Base-by-base conservation (phyloP, 2,329 filamentous ascomycete genomes). In the Moelleriella libera region DNA sequence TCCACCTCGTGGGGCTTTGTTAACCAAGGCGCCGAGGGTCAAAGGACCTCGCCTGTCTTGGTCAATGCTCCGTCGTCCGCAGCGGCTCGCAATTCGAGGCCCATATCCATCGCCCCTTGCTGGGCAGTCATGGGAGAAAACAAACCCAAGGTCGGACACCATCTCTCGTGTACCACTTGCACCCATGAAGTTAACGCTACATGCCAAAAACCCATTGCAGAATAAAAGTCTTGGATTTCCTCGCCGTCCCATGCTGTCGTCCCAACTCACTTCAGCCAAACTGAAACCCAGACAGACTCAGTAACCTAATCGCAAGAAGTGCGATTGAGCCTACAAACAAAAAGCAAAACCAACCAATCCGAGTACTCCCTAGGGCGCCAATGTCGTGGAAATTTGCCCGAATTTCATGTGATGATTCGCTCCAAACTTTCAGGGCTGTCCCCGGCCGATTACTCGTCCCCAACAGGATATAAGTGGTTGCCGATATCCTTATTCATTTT, bases 401-500 rank as follows among this genome's bases (percentile, higher is more conserved):
- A 9, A 12, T 12, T 37, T 12, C 8, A 37, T 9, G 8, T 37
- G 12, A 37, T 37, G 8, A 8, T 9, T 9, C 34, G 8, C 34
- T 12, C 34, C 8, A 37, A 37, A 37, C 34, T 9, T 37, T 12
- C 34, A 37, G 8, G 21, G 8, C 5, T 5, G 34, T 12, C 8
- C 34, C 34, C 8, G 3, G 8, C 34, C 34, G 34, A 37, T 41
- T 62, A 60, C 49, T 65, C 80, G 63, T 92, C 88, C 47, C 90
- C 88, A 44, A 86, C 75, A 2, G 84, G 85, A 60, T 94, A 96
- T 40, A 97, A 72, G 59, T 97, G 90, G 61, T 84, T 82, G 52
- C 86, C 88, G 9, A 97, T 79, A 12, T 95, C 78, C 71, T 96
- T 96, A 72, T 95, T 97, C 90, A 98, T 97, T 55, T 88, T 89